Conservation (phyloP, 169 alveolate species). For the Eimeria maxima region DNA sequence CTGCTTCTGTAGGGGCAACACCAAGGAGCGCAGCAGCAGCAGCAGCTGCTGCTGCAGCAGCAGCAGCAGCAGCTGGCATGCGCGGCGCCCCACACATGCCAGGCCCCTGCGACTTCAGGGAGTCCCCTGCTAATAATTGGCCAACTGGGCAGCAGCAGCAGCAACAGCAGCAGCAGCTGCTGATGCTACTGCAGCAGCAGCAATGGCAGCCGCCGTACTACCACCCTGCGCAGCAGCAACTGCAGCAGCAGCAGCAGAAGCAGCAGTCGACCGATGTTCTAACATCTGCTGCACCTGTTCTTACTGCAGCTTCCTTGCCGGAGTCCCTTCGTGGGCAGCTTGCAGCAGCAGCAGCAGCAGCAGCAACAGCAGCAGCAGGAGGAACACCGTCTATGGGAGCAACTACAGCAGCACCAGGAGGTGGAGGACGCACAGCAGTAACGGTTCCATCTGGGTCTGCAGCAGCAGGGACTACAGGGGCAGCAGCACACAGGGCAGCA, state of each 20-base stretch:
- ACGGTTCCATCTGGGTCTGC: background rate
- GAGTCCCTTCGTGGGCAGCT: conserved; percentile 25
- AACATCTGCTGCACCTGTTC: conserved; percentile 9
- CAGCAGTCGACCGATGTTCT: background rate
- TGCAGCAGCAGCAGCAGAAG: conserved; percentile 57
- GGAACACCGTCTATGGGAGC: background rate
- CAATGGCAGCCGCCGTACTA: conserved; percentile 20
- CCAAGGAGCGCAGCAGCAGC: conserved; percentile 47
- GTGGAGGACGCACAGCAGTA: background rate
- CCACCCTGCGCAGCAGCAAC: conserved; percentile 12
- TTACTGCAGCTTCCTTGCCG: background rate
- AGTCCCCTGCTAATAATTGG: background rate
- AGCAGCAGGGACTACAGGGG: background rate
- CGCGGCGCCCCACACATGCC: conserved; percentile 4
- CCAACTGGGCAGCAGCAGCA: background rate
- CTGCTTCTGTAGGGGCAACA: background rate
- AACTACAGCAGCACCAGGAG: conserved; percentile 23
- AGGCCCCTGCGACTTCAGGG: background rate
- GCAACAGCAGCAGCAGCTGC: conserved; percentile 39
- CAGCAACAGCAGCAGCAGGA: conserved; percentile 21
- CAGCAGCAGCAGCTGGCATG: conserved; percentile 53
- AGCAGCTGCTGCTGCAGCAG: background rate
- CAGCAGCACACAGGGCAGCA: background rate
- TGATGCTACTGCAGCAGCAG: conserved; percentile 8
- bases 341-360: conserved; percentile 16